Conservation (phyloP, 306 rosid species). For the Castanea mollissima region DNA sequence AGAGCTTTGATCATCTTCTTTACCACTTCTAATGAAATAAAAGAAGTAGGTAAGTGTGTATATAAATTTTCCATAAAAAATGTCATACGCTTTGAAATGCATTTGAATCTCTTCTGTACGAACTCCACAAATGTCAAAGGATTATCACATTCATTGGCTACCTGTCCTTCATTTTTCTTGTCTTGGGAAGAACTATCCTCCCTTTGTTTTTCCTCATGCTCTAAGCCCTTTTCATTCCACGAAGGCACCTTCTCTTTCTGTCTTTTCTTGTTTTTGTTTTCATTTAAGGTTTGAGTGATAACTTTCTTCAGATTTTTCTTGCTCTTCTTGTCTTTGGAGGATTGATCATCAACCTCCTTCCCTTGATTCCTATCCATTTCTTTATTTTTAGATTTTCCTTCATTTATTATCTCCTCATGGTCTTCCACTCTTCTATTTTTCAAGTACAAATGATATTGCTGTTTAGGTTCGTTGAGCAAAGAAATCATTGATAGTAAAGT, state of each 20-base stretch:
- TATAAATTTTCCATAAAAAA: constrained; percentile 14
- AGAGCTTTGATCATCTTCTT: constrained; percentile 29
- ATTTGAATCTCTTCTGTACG: constrained; percentile 14
- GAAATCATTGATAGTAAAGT: constrained; percentile 5
- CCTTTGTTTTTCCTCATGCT: neutral
- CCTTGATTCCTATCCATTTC: neutral
- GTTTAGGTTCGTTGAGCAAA: constrained; percentile 24
- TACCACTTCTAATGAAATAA: constrained; percentile 21
- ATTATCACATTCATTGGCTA: neutral
- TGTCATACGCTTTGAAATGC: constrained; percentile 11
- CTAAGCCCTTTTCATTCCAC: neutral
- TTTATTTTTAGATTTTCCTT: neutral
- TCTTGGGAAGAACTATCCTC: neutral
- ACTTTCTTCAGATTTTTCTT: constrained; percentile 18
- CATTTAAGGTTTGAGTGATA: neutral
- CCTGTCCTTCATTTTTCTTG: neutral
- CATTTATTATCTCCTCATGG: neutral
- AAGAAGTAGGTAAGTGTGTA: constrained; percentile 49
- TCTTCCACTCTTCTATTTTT: neutral
- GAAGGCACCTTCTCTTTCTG: neutral
- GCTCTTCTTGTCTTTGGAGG: neutral
- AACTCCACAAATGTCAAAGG: constrained; percentile 27
- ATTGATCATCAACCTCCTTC: neutral
- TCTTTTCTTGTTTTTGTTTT: constrained; percentile 10
- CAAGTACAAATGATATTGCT: constrained; percentile 30